Evolutionary conservation across 352 stramenopile species (phyloP).

Genomic region (Phytophthora macrochlamydospora): DNA sequence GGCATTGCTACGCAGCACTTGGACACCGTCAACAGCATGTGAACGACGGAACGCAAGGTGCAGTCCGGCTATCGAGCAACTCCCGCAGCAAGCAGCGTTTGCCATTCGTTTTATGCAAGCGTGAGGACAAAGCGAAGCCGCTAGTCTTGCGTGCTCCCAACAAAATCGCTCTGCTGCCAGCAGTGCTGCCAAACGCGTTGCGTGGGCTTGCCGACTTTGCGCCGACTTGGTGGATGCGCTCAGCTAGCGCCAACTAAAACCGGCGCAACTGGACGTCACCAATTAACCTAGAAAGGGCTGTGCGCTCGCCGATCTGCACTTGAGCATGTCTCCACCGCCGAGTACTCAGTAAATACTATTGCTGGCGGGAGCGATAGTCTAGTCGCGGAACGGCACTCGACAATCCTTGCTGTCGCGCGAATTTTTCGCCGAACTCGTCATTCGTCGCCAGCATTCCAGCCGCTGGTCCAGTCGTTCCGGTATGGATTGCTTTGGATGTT

Average conservation of each 20-base stretch:
- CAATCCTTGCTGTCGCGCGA: constrained; percentile 9
- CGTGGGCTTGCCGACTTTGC: background rate
- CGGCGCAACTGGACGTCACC: constrained; percentile 20
- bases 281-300: constrained; percentile 2
- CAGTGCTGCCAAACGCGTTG: background rate
- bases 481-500: constrained; percentile 12
- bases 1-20: constrained; percentile 20
- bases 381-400: constrained; percentile 9
- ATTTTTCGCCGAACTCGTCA: constrained; percentile 8
- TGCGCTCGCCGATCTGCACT: constrained; percentile 12
- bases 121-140: constrained; percentile 17
- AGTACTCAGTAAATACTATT: constrained; percentile 21
- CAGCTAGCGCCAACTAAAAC: constrained; percentile 9
- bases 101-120: constrained; percentile 20
- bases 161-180: constrained; percentile 10
- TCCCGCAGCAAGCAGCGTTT: constrained; percentile 18
- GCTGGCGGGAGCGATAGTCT: constrained; percentile 6
- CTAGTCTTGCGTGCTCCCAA: constrained; percentile 8
- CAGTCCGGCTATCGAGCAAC: constrained; percentile 7
- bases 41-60: constrained; percentile 13
- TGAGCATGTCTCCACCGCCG: background rate
- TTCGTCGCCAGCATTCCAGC: constrained; percentile 2
- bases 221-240: constrained; percentile 19
- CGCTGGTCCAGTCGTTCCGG: constrained; percentile 14
- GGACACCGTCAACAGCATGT: constrained; percentile 5